Base-by-base conservation (phyloP, 441 rosid genomes). In the Populus hybrid region DNA sequence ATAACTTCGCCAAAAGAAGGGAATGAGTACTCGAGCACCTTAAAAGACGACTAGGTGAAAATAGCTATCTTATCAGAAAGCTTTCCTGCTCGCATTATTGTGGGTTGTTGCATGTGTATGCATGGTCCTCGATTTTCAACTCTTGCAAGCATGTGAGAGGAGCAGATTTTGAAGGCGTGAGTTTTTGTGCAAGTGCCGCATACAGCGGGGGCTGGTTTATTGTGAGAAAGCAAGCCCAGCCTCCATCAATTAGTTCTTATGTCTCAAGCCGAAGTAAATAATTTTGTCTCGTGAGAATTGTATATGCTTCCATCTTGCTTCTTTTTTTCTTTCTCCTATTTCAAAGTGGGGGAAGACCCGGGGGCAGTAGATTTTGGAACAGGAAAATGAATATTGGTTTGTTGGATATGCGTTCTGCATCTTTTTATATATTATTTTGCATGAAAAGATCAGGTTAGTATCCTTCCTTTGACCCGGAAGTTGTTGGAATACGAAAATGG, bases 181-280 rank as follows among this genome's bases (percentile, higher is more conserved):
- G 45, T 88, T 88, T 88, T 86, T 79, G 77, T 77, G 76, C 26
- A 61, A 64, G 82, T 87, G 91, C 90, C 91, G 21, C 73, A 63
- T 80, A 81, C 79, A 36, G 86, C 83, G 86, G 84, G 79, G 40
- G 7, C 0, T 69, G 66, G 29, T 75, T 77, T 72, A 82, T 71
- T 74, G 50, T 65, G 64, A 63, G 74, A 69, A 45, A 45, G 56
- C 20, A 79, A 63, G 82, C 79, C 85, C 56, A 63, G 83, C 80
- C 85, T 14, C 79, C 88, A 79, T 83, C 71, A 75, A 61, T 71
- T 83, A 84, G 76, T 14, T 76, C 35, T 68, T 18, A 71, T 77
- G 42, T 78, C 68, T 79, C 70, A 76, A 42, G 45, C 74, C 35
- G 35, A 33, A 6, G 35, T 33, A 33, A 33, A 5, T 6, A 33